phyloP scores from a whole-genome alignment of 306 rosid species.

The Hippophae tibetana region DNA sequence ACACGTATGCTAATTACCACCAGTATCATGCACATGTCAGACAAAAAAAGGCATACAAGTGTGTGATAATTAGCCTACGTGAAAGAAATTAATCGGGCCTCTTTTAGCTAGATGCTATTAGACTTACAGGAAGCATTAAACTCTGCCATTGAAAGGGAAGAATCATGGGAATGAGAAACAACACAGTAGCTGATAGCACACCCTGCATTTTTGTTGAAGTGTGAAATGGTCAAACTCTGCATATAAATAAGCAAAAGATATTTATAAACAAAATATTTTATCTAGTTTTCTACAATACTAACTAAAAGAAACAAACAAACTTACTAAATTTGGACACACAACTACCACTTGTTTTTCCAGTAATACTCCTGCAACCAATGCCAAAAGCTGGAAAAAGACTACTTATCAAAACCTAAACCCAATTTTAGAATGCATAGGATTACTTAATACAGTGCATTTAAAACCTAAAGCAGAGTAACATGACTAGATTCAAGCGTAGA shows the following conservation, averaged over 20 bases:
- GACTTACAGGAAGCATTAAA: slow-evolving; percentile 87
- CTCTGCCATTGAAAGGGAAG: slow-evolving; percentile 98
- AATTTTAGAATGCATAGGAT: neutral
- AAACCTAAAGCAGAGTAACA: neutral
- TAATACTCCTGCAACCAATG: slow-evolving; percentile 62
- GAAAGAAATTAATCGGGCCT: neutral
- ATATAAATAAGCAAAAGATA: slow-evolving; percentile 1
- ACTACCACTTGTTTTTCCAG: slow-evolving; percentile 82
- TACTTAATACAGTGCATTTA: neutral
- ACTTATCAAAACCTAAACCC: slow-evolving; percentile 10
- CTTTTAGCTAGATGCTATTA: slow-evolving; percentile 1
- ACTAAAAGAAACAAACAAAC: slow-evolving; percentile 18
- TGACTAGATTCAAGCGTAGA: slow-evolving; percentile 2
- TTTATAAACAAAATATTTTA: slow-evolving; percentile 13
- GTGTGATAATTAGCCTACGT: neutral
- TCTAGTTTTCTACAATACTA: neutral
- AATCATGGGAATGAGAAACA: slow-evolving; percentile 74
- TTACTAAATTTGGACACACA: slow-evolving; percentile 70
- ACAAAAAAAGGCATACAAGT: too few species aligned
- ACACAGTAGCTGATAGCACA: slow-evolving; percentile 68
- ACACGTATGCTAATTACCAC: too few species aligned
- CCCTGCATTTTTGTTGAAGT: slow-evolving; percentile 56
- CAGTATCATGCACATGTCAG: too few species aligned
- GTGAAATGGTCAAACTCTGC: slow-evolving; percentile 20
- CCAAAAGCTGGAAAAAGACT: slow-evolving; percentile 52